phyloP scores from a whole-genome alignment of 75 land plant genomes.

The Selaginella moellendorffii region DNA sequence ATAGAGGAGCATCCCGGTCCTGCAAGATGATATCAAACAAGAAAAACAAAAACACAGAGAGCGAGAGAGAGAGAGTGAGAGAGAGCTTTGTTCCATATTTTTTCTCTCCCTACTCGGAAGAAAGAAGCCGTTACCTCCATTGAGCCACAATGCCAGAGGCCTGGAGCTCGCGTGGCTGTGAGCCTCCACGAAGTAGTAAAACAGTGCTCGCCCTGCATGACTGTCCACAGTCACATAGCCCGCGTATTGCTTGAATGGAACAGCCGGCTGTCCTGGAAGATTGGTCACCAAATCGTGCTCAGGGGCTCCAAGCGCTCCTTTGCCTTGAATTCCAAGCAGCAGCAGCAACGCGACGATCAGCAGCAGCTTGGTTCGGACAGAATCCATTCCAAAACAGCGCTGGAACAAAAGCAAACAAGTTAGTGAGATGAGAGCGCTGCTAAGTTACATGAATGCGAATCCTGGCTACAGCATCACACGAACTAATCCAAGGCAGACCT shows the following conservation, averaged over 20 bases:
- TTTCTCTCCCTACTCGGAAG: neutral
- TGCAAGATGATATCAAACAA: neutral
- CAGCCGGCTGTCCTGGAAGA: slow-evolving; percentile 3
- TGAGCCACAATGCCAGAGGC: slow-evolving; percentile 9
- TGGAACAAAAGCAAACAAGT: too few relatives aligned
- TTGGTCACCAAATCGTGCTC: neutral
- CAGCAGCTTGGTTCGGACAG: too few relatives aligned
- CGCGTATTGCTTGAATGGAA: slow-evolving; percentile 1
- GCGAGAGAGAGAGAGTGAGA: too few relatives aligned
- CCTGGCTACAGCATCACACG: too few relatives aligned
- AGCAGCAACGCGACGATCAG: neutral
- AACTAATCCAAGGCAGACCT: too few relatives aligned
- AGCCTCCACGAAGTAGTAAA: slow-evolving; percentile 6
- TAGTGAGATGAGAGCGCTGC: too few relatives aligned
- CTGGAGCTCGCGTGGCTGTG: neutral
- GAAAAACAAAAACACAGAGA: neutral
- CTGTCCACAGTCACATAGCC: slow-evolving; percentile 13
- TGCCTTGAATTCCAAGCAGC: neutral
- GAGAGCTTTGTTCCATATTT: neutral
- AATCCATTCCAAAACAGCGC: too few relatives aligned
- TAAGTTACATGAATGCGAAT: too few relatives aligned
- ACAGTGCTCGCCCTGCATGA: slow-evolving; percentile 20
- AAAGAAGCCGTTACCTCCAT: neutral
- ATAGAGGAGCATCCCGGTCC: slow-evolving; percentile 9
- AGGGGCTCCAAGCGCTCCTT: neutral